Conservation (phyloP, 176 grass and related monocot genomes). For the Eragrostis nindensis region DNA sequence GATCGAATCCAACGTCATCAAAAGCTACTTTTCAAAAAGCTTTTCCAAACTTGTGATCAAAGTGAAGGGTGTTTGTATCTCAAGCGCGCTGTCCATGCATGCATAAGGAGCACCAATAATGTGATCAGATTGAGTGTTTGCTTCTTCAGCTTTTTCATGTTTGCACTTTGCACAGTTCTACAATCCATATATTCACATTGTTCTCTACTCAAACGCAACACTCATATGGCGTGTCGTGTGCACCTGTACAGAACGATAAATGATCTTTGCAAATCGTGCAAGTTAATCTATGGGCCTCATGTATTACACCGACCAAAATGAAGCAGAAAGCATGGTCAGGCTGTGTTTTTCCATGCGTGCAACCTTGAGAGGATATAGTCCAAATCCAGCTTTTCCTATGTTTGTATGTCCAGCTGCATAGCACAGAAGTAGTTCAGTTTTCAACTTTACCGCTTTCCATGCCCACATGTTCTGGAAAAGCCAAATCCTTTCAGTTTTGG, state of each 20-base stretch:
- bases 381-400: background rate
- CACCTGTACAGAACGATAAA: background rate
- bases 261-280: background rate
- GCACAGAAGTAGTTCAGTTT: background rate
- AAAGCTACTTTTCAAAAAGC: too few species aligned
- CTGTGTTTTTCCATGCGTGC: too few species aligned
- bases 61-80: too few species aligned
- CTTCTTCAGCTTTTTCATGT: too few species aligned
- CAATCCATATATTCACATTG: background rate
- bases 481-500: background rate
- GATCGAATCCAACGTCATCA: too few species aligned
- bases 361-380: too few species aligned
- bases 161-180: background rate
- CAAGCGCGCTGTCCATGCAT: too few species aligned
- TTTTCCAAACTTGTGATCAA: too few species aligned
- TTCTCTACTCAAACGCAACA: background rate
- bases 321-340: too few species aligned
- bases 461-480: background rate
- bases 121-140: too few species aligned
- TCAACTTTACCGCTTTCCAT: background rate
- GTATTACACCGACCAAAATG: too few species aligned
- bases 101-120: too few species aligned
- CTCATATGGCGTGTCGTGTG: background rate
- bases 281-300: background rate
- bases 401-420: background rate